These are phyloP conservation scores for Penstemon newberryi DNA, from an alignment of 257 asterid genomes.

Conservation along the genomic window DNA sequence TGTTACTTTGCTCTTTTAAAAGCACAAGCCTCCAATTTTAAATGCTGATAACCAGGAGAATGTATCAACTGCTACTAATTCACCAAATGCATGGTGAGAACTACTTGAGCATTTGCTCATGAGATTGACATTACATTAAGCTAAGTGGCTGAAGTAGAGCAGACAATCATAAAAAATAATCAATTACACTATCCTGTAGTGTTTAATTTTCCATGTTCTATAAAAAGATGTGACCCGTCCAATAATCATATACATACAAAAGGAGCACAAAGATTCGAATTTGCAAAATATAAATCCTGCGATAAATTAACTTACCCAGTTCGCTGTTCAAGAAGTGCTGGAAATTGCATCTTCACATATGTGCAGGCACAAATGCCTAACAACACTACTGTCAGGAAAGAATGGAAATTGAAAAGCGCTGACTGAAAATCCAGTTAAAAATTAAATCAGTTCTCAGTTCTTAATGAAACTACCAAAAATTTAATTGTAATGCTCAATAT, in stretches of 20 bases:
- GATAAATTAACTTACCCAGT: constrained; percentile 48
- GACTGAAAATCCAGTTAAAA: constrained; percentile 36
- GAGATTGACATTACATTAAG: not conserved
- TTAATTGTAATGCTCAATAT: not conserved
- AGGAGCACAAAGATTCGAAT: constrained; percentile 6
- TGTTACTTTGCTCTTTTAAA: no score
- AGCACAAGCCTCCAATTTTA: no score
- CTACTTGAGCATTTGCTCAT: no score
- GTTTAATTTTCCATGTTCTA: constrained; percentile 3
- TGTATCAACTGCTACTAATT: no score
- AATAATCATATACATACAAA: not conserved
- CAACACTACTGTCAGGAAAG: constrained; percentile 47
- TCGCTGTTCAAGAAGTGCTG: constrained; percentile 62
- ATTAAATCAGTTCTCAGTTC: constrained; percentile 29
- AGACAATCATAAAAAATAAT: not conserved
- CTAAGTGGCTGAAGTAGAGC: not conserved
- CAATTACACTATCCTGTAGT: no score
- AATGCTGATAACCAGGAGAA: no score
- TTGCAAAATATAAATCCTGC: constrained; percentile 22
- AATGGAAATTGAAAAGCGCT: constrained; percentile 51
- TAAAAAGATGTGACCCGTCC: not conserved
- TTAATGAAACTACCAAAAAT: constrained; percentile 3
- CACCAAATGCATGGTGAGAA: no score
- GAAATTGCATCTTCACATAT: constrained; percentile 60
- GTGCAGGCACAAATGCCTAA: constrained; percentile 59